These are phyloP conservation scores for Alternaria sp. DNA, from an alignment of 2,329 filamentous ascomycete genomes.

Conservation along the genomic window DNA sequence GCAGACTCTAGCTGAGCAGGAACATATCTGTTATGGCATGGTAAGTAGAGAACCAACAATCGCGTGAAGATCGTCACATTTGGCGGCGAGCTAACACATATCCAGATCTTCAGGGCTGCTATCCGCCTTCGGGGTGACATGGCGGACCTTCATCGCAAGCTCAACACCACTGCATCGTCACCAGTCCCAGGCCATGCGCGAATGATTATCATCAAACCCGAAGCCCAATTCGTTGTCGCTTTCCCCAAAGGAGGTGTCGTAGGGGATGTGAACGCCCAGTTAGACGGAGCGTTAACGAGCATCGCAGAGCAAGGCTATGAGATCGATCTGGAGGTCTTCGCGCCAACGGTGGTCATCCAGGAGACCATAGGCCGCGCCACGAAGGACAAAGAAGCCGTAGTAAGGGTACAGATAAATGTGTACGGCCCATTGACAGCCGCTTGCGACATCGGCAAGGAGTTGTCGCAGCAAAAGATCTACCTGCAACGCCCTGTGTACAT, in stretches of 20 bases:
- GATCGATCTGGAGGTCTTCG: constrained; percentile 33
- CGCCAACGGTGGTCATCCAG: constrained; percentile 19
- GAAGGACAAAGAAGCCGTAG: constrained; percentile 33
- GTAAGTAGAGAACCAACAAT: constrained; percentile 10
- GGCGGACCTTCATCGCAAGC: constrained; percentile 22
- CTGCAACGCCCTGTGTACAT: constrained; percentile 32
- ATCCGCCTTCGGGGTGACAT: constrained; percentile 34
- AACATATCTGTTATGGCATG: constrained; percentile 32
- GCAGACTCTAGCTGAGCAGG: neutral
- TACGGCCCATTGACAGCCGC: constrained; percentile 22
- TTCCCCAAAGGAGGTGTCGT: constrained; percentile 21
- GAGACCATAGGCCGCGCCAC: constrained; percentile 30
- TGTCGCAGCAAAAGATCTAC: constrained; percentile 31
- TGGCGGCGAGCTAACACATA: neutral
- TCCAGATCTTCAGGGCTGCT: constrained; percentile 23
- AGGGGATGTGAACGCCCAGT: constrained; percentile 27
- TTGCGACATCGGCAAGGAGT: constrained; percentile 19
- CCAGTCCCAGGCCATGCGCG: constrained; percentile 23
- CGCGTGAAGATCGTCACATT: too few relatives aligned
- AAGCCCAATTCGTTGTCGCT: constrained; percentile 16
- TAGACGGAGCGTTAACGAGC: constrained; percentile 23
- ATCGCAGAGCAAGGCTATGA: constrained; percentile 19
- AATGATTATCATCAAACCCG: constrained; percentile 15
- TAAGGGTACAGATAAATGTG: constrained; percentile 34
- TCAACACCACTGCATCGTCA: constrained; percentile 7